phyloP scores from a whole-genome alignment of 768 basidiomycete species.

The Xanthoconium stramineum region DNA sequence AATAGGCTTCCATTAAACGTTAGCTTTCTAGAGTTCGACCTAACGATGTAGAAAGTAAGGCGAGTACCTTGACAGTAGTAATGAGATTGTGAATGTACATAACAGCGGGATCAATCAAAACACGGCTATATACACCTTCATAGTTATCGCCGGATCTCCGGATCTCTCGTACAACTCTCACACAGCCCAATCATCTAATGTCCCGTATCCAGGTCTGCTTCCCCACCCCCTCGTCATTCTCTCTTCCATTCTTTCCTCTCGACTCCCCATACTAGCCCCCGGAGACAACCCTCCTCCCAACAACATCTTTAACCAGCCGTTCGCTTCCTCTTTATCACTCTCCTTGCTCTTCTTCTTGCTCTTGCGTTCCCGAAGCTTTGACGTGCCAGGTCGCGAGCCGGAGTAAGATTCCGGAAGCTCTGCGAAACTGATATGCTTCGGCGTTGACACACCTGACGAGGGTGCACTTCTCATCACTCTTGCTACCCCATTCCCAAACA shows the following conservation, averaged over 20 bases:
- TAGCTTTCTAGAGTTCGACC: background rate
- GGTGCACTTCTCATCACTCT: slow-evolving; percentile 36
- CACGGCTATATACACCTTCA: slow-evolving; percentile 3
- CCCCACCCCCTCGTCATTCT: slow-evolving; percentile 50
- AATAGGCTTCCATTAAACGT: background rate
- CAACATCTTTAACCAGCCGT: slow-evolving; percentile 25
- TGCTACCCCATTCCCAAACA: slow-evolving; percentile 28
- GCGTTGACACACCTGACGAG: slow-evolving; percentile 54
- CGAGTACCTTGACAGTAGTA: background rate
- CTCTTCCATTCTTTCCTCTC: slow-evolving; percentile 53
- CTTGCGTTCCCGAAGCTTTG: slow-evolving; percentile 34
- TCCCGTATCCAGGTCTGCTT: slow-evolving; percentile 37
- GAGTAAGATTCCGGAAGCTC: slow-evolving; percentile 68
- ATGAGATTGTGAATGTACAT: background rate
- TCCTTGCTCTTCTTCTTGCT: slow-evolving; percentile 33
- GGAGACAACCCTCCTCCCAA: slow-evolving; percentile 22
- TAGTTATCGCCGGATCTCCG: slow-evolving; percentile 9
- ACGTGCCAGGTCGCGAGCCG: slow-evolving; percentile 30
- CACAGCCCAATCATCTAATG: slow-evolving; percentile 58
- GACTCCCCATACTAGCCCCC: slow-evolving; percentile 21
- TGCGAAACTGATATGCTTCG: slow-evolving; percentile 79
- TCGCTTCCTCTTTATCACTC: slow-evolving; percentile 25
- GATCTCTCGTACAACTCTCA: slow-evolving; percentile 18
- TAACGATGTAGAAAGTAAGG: background rate
- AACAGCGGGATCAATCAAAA: background rate